Evolutionary conservation across 345 rosid species (phyloP).

Genomic region (Odontarrhena argentea): DNA sequence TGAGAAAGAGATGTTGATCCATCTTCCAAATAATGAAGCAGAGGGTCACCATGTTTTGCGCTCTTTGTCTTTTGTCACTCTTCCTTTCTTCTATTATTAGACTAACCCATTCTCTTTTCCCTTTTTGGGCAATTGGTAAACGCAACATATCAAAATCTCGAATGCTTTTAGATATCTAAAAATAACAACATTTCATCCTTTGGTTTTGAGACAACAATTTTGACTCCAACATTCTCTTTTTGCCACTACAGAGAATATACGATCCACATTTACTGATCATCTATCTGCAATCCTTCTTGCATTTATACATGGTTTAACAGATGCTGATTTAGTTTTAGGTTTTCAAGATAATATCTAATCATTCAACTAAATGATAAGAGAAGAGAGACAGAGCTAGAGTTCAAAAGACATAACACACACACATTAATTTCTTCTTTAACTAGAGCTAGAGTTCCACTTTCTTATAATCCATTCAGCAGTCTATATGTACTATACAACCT

Average conservation of each 20-base stretch:
- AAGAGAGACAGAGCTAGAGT: constrained; percentile 12
- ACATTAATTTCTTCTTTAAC: constrained; percentile 4
- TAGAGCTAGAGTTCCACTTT: constrained; percentile 22
- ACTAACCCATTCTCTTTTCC: not conserved
- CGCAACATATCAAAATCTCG: not conserved
- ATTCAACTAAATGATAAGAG: constrained; percentile 1
- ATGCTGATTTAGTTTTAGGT: not conserved
- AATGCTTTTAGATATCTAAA: not conserved
- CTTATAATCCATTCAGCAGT: constrained; percentile 23
- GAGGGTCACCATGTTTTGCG: constrained; percentile 45
- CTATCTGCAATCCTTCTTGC: not conserved
- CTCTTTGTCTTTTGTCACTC: constrained; percentile 28
- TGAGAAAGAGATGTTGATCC: constrained; percentile 29
- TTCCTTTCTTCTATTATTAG: constrained; percentile 32
- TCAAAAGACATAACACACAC: constrained; percentile 24
- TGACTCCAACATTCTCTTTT: not conserved
- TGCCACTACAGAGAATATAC: not conserved
- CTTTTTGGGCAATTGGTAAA: not conserved
- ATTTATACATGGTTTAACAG: not conserved
- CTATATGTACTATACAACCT: constrained; percentile 33
- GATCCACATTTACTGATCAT: not conserved
- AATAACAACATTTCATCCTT: constrained; percentile 5
- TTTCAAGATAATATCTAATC: constrained; percentile 7
- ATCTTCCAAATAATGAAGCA: constrained; percentile 39
- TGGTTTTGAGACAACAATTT: no score